Conservation (phyloP, 2,329 filamentous ascomycete genomes). For the Phyllosticta citribraziliensis region DNA sequence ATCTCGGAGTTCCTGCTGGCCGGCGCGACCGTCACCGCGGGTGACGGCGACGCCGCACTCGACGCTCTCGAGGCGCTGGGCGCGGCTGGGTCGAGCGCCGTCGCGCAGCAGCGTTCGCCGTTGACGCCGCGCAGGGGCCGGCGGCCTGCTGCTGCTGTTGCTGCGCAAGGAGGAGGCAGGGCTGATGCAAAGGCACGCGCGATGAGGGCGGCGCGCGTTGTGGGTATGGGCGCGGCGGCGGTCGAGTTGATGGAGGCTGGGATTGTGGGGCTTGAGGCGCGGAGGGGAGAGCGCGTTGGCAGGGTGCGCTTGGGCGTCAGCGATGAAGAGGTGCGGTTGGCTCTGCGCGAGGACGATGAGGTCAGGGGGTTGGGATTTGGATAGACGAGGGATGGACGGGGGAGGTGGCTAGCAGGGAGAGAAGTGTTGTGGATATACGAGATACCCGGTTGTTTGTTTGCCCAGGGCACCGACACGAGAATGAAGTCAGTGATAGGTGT, state of each 20-base stretch:
- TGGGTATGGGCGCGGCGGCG: slow-evolving; percentile 61
- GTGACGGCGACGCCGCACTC: slow-evolving; percentile 16
- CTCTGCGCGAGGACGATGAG: slow-evolving; percentile 79
- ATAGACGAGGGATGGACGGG: background rate
- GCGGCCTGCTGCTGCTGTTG: slow-evolving; percentile 20
- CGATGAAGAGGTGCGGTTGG: slow-evolving; percentile 82
- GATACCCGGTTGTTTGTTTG: background rate
- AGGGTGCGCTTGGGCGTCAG: slow-evolving; percentile 78
- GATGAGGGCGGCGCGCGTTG: slow-evolving; percentile 37
- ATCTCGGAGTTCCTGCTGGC: slow-evolving; percentile 52
- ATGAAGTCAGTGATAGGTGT: no score
- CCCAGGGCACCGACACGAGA: no score
- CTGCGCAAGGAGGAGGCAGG: slow-evolving; percentile 22
- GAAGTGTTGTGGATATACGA: no score
- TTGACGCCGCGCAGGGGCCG: slow-evolving; percentile 12
- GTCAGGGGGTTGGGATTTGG: slow-evolving; percentile 66
- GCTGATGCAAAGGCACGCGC: slow-evolving; percentile 19
- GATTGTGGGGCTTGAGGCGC: slow-evolving; percentile 71
- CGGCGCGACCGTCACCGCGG: slow-evolving; percentile 13
- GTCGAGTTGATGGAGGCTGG: slow-evolving; percentile 80
- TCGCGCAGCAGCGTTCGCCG: slow-evolving; percentile 11
- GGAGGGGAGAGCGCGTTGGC: slow-evolving; percentile 71
- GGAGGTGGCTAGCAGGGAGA: background rate
- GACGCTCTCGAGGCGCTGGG: slow-evolving; percentile 12
- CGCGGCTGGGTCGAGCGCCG: slow-evolving; percentile 14